Evolutionary conservation across 257 asterid genomes (phyloP).

Genomic region (Paulownia fortunei): DNA sequence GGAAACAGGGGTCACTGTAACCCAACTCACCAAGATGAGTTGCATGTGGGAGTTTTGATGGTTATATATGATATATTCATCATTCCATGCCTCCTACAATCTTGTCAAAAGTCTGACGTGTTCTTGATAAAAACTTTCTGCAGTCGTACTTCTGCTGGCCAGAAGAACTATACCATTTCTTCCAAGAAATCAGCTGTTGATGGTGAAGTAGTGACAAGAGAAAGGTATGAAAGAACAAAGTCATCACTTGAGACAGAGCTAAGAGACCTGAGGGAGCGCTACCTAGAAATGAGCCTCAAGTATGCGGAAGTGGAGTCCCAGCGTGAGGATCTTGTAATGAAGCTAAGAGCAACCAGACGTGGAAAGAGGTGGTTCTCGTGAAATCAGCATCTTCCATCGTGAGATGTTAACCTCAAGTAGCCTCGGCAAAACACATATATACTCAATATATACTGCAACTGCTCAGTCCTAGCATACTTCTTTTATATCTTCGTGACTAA

Average conservation of each 20-base stretch:
- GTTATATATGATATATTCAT: too few relatives aligned
- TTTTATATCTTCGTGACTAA: not conserved
- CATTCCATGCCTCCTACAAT: too few relatives aligned
- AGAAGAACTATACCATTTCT: too few relatives aligned
- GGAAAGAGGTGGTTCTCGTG: conserved; percentile 79
- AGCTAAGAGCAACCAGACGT: conserved; percentile 61
- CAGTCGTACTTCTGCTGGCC: too few relatives aligned
- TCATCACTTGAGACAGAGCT: conserved; percentile 81
- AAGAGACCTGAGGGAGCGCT: conserved; percentile 77
- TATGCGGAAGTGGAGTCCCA: conserved; percentile 91
- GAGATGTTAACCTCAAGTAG: not conserved
- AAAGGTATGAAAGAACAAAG: conserved; percentile 67
- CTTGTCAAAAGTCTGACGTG: too few relatives aligned
- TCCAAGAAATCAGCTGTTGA: conserved; percentile 37
- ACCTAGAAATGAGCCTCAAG: conserved; percentile 86
- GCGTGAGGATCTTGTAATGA: conserved; percentile 93
- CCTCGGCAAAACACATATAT: not conserved
- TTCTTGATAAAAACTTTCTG: too few relatives aligned
- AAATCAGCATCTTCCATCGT: conserved; percentile 10
- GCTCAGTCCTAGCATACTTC: too few relatives aligned
- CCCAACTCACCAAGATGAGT: too few relatives aligned
- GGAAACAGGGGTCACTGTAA: too few relatives aligned
- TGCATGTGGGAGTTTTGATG: too few relatives aligned
- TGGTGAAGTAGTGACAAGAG: conserved; percentile 47
- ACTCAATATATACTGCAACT: not conserved